Percentiles rank a stretch among this genome's conserved stretches.
phyloP scores from a whole-genome alignment of 352 stramenopile genomes.

The Phytophthora podocarpi region DNA sequence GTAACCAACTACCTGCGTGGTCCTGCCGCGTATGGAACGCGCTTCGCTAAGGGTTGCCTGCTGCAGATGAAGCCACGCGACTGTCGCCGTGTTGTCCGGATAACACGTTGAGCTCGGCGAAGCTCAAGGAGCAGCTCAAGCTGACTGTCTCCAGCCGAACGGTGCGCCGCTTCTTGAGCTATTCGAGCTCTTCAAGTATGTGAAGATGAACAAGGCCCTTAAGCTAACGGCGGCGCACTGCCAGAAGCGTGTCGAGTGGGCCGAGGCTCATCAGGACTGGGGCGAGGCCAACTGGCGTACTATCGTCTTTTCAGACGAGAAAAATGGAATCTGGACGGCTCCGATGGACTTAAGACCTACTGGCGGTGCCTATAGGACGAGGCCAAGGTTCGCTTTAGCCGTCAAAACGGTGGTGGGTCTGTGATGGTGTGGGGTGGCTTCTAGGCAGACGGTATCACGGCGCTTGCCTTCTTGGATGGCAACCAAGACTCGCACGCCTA shows the following conservation, averaged over 20 bases:
- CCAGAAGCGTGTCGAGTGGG: background rate
- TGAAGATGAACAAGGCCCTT: constrained; percentile 19
- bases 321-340: constrained; percentile 44
- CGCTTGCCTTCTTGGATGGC: constrained; percentile 10
- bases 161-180: background rate
- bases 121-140: background rate
- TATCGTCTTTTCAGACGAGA: constrained; percentile 43
- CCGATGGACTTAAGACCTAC: constrained; percentile 28
- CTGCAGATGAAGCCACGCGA: too few species aligned
- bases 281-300: constrained; percentile 7
- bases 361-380: too few species aligned
- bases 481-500: constrained; percentile 27
- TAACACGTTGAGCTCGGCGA: background rate
- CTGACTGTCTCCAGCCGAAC: background rate
- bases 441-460: background rate
- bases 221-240: constrained; percentile 3
- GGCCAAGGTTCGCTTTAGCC: too few species aligned
- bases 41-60: too few species aligned
- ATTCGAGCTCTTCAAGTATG: constrained; percentile 22
- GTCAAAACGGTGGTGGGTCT: constrained; percentile 19
- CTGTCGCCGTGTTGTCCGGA: too few species aligned
- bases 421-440: constrained; percentile 33
- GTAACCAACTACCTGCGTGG: background rate
- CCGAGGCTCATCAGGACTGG: background rate
- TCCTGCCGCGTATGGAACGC: background rate